These are phyloP conservation scores for Tulasnella sp. DNA, from an alignment of 768 basidiomycete species.

Conservation along the genomic window DNA sequence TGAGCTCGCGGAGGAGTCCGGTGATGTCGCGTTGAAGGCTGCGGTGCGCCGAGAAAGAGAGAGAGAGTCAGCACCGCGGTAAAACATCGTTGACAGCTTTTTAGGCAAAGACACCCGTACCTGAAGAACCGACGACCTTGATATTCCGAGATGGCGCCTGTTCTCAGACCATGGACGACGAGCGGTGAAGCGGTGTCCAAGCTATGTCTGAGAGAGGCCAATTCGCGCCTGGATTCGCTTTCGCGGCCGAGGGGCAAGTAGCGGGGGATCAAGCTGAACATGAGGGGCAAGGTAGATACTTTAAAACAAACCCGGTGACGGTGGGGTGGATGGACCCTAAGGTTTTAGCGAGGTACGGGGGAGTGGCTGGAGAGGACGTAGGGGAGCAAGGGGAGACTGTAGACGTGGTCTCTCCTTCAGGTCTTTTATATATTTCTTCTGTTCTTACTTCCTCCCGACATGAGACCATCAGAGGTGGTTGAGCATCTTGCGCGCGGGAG, in stretches of 20 bases:
- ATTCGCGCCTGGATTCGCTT: slow-evolving; percentile 16
- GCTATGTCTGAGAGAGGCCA: slow-evolving; percentile 15
- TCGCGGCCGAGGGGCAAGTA: slow-evolving; percentile 15
- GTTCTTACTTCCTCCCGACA: neutral
- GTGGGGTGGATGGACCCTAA: neutral
- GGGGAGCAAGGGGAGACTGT: neutral
- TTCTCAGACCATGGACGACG: slow-evolving; percentile 15
- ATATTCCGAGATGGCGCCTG: slow-evolving; percentile 13
- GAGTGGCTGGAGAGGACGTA: neutral
- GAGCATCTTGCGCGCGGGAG: neutral
- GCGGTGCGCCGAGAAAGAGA: neutral
- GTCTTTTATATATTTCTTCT: neutral
- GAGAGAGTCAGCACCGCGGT: neutral
- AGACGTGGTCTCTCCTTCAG: neutral
- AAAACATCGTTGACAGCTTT: neutral
- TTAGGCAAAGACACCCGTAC: neutral
- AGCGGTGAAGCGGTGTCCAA: slow-evolving; percentile 19
- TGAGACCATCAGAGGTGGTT: neutral
- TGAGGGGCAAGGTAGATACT: neutral
- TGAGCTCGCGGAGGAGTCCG: slow-evolving; percentile 12
- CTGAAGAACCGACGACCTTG: slow-evolving; percentile 19
- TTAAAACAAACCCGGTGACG: neutral
- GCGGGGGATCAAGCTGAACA: slow-evolving; percentile 10
- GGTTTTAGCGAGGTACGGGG: neutral
- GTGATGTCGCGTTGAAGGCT: slow-evolving; percentile 20